Conservation (phyloP, 2,329 filamentous ascomycete species). For the Neoarthrinium moseri region DNA sequence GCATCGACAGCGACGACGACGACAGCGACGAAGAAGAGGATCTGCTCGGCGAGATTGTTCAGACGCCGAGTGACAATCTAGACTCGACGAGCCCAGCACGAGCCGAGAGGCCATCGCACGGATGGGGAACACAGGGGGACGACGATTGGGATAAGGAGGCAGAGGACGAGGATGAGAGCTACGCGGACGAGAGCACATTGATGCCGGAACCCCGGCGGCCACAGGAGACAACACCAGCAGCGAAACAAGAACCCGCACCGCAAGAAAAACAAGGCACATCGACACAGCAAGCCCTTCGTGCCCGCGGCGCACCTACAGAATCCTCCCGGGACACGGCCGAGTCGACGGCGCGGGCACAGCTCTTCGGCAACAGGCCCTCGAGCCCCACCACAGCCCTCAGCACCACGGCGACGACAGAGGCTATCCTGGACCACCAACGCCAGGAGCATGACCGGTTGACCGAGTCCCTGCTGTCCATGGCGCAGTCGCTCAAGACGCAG, state of each 20-base stretch:
- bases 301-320: neutral
- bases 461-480: constrained; percentile 77
- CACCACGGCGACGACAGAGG: constrained; percentile 60
- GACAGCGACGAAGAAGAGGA: constrained; percentile 48
- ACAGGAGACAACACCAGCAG: constrained; percentile 9
- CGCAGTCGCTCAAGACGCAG: constrained; percentile 72
- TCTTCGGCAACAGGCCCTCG: constrained; percentile 39
- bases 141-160: neutral
- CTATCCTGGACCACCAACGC: constrained; percentile 73
- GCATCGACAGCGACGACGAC: constrained; percentile 37
- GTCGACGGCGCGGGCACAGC: constrained; percentile 34
- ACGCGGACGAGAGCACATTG: constrained; percentile 3
- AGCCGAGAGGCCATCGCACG: constrained; percentile 7
- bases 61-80: constrained; percentile 53
- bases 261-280: constrained; percentile 16
- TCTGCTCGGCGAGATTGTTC: constrained; percentile 52
- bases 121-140: neutral
- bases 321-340: constrained; percentile 11
- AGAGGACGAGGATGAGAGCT: constrained; percentile 6
- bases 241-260: constrained; percentile 4
- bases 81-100: constrained; percentile 31
- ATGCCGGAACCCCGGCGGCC: neutral
- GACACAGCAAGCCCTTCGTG: constrained; percentile 30
- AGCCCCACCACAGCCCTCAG: constrained; percentile 32
- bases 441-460: constrained; percentile 82